Conservation (phyloP, 345 rosid species). For the Luvunga scandens region DNA sequence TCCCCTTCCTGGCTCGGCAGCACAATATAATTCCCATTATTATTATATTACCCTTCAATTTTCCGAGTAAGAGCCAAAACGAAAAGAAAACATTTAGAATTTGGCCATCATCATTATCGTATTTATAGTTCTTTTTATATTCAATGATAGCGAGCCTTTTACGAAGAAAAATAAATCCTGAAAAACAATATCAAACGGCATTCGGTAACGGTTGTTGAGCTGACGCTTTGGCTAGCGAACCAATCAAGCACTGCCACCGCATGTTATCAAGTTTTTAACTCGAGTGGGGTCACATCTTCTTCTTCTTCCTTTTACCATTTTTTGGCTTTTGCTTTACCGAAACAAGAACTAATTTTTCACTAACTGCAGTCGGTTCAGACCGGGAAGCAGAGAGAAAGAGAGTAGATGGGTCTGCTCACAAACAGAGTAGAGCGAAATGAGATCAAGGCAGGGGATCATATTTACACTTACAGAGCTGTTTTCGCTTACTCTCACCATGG, state of each 20-base stretch:
- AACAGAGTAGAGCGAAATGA: conserved; percentile 74
- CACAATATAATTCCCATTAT: neutral
- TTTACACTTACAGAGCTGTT: conserved; percentile 94
- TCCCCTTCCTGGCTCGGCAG: neutral
- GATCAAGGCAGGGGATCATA: conserved; percentile 85
- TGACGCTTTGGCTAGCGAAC: neutral
- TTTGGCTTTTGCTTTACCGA: conserved; percentile 4
- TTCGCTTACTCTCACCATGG: conserved; percentile 98
- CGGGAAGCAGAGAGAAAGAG: neutral
- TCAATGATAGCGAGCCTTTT: neutral
- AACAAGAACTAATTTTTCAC: neutral
- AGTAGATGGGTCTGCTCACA: conserved; percentile 78
- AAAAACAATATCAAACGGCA: too few relatives aligned
- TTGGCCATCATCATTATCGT: neutral
- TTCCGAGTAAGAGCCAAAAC: neutral
- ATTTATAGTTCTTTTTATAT: too few relatives aligned
- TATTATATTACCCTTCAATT: neutral
- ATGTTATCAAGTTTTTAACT: neutral
- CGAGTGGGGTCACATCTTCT: neutral
- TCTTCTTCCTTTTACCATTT: too few relatives aligned
- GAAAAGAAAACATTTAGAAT: neutral
- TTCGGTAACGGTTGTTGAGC: neutral
- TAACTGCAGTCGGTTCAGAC: neutral
- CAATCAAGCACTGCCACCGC: neutral
- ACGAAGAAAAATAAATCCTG: neutral